These are phyloP conservation scores for Teunomyces aglyptinius DNA, from an alignment of 805 yeast species.

Conservation along the genomic window DNA sequence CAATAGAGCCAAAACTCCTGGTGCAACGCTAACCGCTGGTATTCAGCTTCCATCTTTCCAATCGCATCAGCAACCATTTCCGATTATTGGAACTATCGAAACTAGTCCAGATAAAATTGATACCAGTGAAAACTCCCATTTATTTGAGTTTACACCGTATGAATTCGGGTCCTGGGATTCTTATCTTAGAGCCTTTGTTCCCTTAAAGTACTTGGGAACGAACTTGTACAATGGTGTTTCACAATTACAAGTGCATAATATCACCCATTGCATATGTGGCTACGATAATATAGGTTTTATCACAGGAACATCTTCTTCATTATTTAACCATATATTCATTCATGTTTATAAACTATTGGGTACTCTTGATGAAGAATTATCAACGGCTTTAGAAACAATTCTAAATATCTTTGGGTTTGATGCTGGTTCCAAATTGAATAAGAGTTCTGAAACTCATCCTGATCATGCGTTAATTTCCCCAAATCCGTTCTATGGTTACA, in stretches of 20 bases:
- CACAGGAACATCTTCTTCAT: slow-evolving; percentile 62
- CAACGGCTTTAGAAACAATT: slow-evolving; percentile 35
- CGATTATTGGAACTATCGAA: slow-evolving; percentile 42
- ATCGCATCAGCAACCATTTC: slow-evolving; percentile 46
- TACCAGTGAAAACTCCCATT: slow-evolving; percentile 37
- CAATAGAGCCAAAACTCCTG: slow-evolving; percentile 28
- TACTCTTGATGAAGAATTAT: slow-evolving; percentile 30
- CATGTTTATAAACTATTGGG: slow-evolving; percentile 43
- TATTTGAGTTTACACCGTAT: slow-evolving; percentile 60
- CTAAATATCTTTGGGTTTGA: slow-evolving; percentile 46
- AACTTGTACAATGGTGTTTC: slow-evolving; percentile 44
- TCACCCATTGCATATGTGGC: slow-evolving; percentile 46
- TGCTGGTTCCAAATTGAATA: slow-evolving; percentile 19
- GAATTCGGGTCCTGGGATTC: slow-evolving; percentile 72
- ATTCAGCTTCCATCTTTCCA: slow-evolving; percentile 32
- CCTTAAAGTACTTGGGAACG: slow-evolving; percentile 55
- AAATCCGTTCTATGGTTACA: slow-evolving; percentile 52
- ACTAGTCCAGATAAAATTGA: slow-evolving; percentile 33
- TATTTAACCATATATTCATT: slow-evolving; percentile 54
- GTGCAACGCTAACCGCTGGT: slow-evolving; percentile 38
- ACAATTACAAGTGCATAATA: slow-evolving; percentile 16
- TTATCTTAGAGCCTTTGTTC: slow-evolving; percentile 44
- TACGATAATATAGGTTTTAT: slow-evolving; percentile 61
- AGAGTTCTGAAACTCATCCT: slow-evolving; percentile 39
- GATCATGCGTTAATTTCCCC: slow-evolving; percentile 63